Evolutionary conservation across 345 rosid species (phyloP).

Genomic region (Corchorus olitorius): DNA sequence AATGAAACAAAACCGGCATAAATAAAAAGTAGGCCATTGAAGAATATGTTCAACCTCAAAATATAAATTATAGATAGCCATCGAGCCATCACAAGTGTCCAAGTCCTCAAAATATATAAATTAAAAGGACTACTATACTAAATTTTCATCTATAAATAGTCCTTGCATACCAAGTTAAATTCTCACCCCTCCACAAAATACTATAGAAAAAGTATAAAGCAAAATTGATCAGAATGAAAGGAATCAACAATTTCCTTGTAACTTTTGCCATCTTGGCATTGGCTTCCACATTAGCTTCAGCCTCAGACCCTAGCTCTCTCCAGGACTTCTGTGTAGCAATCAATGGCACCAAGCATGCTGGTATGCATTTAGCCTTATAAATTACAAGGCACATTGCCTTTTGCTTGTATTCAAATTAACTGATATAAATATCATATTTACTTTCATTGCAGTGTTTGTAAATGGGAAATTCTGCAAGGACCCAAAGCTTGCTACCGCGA

Average conservation of each 20-base stretch:
- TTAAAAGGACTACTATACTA: not conserved
- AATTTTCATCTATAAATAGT: slow-evolving; percentile 5
- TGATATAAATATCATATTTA: not conserved
- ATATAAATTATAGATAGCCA: not conserved
- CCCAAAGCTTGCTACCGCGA: slow-evolving; percentile 28
- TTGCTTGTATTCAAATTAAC: not conserved
- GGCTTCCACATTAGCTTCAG: not conserved
- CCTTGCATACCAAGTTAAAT: not conserved
- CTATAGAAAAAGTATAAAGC: not conserved
- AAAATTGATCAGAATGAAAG: not conserved
- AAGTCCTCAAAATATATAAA: too few species aligned
- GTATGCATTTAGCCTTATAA: not conserved
- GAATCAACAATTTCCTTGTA: not conserved
- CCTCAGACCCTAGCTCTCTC: slow-evolving; percentile 14
- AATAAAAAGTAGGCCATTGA: not conserved
- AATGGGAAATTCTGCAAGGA: slow-evolving; percentile 42
- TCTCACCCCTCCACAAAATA: not conserved
- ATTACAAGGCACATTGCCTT: not conserved
- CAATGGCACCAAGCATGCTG: not conserved
- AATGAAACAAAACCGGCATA: not conserved
- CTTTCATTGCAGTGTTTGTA: slow-evolving; percentile 24
- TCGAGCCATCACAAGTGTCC: not conserved
- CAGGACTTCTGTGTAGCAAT: slow-evolving; percentile 10
- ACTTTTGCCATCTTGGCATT: not conserved
- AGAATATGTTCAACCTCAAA: not conserved